Conservation (phyloP, 441 rosid genomes). For the Metrosideros polymorpha region DNA sequence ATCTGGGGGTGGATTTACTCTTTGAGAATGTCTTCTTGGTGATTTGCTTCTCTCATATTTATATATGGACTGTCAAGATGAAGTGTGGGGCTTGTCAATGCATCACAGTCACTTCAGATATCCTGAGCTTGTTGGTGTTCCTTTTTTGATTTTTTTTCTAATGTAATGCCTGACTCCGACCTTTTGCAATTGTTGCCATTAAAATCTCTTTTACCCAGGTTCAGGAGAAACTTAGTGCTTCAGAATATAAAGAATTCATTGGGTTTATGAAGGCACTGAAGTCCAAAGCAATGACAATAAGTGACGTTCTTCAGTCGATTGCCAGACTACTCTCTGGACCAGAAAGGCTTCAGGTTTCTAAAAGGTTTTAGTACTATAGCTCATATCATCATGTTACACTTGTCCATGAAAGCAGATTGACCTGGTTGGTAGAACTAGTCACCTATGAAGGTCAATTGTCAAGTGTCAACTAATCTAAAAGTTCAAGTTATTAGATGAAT, state of each 20-base stretch:
- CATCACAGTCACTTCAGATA: neutral
- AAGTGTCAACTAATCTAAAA: neutral
- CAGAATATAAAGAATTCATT: slow-evolving; percentile 78
- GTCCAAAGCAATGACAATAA: slow-evolving; percentile 59
- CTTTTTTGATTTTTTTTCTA: neutral
- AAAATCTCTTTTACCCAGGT: slow-evolving; percentile 33
- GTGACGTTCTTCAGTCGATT: slow-evolving; percentile 51
- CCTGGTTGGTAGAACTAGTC: neutral
- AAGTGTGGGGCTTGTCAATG: neutral
- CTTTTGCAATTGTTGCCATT: neutral
- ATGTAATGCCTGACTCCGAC: neutral
- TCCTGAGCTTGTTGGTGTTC: neutral
- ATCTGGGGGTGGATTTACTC: neutral
- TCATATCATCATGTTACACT: neutral
- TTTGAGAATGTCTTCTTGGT: neutral
- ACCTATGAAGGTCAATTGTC: neutral
- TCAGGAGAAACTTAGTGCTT: slow-evolving; percentile 60
- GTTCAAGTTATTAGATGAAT: neutral
- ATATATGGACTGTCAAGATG: neutral
- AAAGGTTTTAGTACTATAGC: slow-evolving; percentile 8
- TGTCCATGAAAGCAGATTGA: neutral
- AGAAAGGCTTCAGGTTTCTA: slow-evolving; percentile 64
- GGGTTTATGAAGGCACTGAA: slow-evolving; percentile 83
- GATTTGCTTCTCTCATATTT: neutral
- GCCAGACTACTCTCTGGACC: slow-evolving; percentile 58